These are phyloP conservation scores for Naganishia friedmannii DNA, from an alignment of 768 basidiomycete genomes.

Conservation along the genomic window DNA sequence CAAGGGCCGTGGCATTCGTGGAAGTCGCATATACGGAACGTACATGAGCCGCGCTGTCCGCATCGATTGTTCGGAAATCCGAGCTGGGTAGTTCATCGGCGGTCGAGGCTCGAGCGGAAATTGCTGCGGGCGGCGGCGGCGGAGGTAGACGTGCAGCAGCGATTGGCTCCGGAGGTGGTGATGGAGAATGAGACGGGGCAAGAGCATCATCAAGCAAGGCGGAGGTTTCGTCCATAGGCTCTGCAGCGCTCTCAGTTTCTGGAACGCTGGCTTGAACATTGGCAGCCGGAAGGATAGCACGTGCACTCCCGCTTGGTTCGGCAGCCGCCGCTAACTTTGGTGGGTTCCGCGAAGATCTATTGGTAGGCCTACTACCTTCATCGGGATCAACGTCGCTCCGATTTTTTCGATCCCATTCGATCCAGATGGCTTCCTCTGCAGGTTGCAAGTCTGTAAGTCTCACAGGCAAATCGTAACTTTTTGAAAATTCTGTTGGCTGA, in stretches of 20 bases:
- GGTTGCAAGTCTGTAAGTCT: neutral
- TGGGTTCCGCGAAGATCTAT: neutral
- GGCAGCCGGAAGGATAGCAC: neutral
- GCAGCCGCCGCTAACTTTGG: neutral
- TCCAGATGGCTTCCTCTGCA: neutral
- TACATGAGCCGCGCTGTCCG: neutral
- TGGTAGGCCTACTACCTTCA: too few species aligned
- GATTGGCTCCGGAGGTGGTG: neutral
- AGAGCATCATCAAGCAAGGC: neutral
- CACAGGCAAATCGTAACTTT: constrained; percentile 2
- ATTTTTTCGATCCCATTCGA: neutral
- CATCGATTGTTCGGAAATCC: neutral
- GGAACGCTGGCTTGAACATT: neutral
- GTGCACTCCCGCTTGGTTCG: neutral
- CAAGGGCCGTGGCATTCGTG: neutral
- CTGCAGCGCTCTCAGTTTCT: neutral
- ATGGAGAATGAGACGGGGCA: neutral
- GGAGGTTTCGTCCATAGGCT: neutral
- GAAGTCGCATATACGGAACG: neutral
- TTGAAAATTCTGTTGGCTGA: neutral
- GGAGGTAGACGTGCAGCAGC: neutral
- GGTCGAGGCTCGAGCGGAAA: neutral
- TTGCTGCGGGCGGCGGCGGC: neutral
- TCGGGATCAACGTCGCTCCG: neutral
- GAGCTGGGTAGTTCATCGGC: neutral